Conservation (phyloP, 129 eudicot species). For the Helichrysum umbraculigerum region DNA sequence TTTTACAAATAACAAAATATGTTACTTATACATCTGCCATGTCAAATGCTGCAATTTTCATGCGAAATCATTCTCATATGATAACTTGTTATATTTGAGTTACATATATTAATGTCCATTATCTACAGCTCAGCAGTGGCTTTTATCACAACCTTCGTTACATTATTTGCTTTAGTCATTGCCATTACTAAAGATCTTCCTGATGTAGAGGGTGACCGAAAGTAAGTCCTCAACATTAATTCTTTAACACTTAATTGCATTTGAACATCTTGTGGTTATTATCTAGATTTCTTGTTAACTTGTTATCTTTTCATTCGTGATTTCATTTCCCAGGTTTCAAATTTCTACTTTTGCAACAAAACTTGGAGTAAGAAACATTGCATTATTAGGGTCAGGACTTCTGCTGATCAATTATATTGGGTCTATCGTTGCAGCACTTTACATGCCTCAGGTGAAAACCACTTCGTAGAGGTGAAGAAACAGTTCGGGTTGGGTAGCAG, state of each 20-base stretch:
- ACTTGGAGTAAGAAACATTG: slow-evolving; percentile 95
- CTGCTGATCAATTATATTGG: slow-evolving; percentile 84
- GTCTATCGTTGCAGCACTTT: slow-evolving; percentile 72
- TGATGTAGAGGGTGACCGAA: slow-evolving; percentile 95
- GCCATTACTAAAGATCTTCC: slow-evolving; percentile 99
- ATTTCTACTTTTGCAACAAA: slow-evolving; percentile 96
- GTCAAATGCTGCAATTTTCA: slow-evolving; percentile 18
- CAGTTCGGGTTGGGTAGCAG: background rate
- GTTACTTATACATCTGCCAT: background rate
- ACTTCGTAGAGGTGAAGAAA: background rate
- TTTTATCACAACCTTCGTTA: slow-evolving; percentile 93
- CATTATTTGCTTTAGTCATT: slow-evolving; percentile 93
- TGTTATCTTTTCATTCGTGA: background rate
- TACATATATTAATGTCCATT: background rate
- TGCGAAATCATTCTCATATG: background rate
- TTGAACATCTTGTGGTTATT: background rate
- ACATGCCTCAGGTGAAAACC: slow-evolving; percentile 75
- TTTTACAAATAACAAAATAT: background rate
- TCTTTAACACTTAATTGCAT: background rate
- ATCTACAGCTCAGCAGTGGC: slow-evolving; percentile 86
- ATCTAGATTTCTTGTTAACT: background rate
- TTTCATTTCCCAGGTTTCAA: slow-evolving; percentile 55
- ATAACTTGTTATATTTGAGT: slow-evolving; percentile 1
- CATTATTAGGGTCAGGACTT: slow-evolving; percentile 90
- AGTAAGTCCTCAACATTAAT: slow-evolving; percentile 61